Base-by-base conservation (phyloP, 225 moss, liverwort and hornwort genomes). In the Asterella californica region DNA sequence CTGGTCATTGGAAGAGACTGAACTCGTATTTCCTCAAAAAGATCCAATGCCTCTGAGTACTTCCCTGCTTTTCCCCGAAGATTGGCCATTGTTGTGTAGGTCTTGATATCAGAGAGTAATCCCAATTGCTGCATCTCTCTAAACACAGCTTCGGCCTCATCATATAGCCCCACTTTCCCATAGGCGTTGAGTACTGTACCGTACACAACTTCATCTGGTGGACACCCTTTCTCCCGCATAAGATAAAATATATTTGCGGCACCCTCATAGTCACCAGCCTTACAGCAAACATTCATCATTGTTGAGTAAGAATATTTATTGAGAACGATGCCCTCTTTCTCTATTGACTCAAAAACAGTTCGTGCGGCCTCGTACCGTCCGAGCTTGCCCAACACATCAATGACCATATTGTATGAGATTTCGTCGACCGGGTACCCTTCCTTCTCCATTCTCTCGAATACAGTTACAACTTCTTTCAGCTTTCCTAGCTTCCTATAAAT, bases 201-300 rank as follows among this genome's bases (percentile, higher is more conserved):
- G 47, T 94, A 93, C 9, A 99, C 88, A 27, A 90, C 95, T 86
- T 99, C 93, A 82, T 99, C 95, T 33, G 88, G 92, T 72, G 90
- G 78, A 65, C 95, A 95, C 12, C 95, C 92, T 81, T 79, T 83
- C 38, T 80, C 77, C 66, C 91, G 85, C 99, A 99, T 99, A 27
- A 93, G 89, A 52, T 84, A 46, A 55, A 95, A 91, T 9, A 90
- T 79, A 71, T 89, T 90, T 30, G 95, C 93, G 48, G 92, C 95
- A 69, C 84, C 91, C 78, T 85, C 78, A 74, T 85, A 99, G 21
- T 84, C 89, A 74, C 92, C 92, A 67, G 93, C 95, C 89, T 88
- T 93, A 68, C 90, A 93, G 81, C 92, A 95, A 24, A 99, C 88
- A 66, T 85, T 93, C 84, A 99, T 99, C 95, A 99, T 92, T 17